These are phyloP conservation scores for Gonapodya prolifera DNA, from an alignment of 192 early-diverging fungal species.

Conservation along the genomic window DNA sequence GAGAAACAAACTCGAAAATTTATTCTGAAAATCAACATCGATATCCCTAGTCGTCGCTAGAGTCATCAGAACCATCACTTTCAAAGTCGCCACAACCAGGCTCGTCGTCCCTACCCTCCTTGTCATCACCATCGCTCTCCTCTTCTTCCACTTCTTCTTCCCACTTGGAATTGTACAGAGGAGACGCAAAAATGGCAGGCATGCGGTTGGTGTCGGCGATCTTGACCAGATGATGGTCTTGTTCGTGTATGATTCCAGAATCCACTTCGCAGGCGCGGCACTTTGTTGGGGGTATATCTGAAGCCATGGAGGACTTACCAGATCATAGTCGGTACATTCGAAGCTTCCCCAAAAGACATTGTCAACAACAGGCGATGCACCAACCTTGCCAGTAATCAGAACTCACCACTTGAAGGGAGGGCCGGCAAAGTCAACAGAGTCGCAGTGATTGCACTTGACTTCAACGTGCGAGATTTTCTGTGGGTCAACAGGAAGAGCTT, in stretches of 20 bases:
- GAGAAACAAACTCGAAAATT: too few species aligned
- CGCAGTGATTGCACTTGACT: neutral
- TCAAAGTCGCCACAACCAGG: neutral
- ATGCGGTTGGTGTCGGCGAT: neutral
- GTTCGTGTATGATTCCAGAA: neutral
- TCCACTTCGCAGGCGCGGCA: neutral
- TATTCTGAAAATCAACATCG: too few species aligned
- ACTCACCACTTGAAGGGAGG: neutral
- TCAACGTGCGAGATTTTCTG: neutral
- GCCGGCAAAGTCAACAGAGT: neutral
- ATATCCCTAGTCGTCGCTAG: too few species aligned
- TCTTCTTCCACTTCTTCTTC: neutral
- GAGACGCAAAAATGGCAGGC: neutral
- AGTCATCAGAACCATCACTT: too few species aligned
- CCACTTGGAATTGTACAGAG: neutral
- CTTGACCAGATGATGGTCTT: neutral
- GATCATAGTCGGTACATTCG: neutral
- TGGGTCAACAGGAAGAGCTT: neutral
- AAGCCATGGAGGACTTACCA: neutral
- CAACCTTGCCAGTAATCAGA: neutral
- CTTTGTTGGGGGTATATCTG: neutral
- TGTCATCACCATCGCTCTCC: neutral
- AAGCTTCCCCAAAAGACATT: neutral
- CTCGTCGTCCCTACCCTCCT: neutral
- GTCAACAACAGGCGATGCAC: neutral